Evolutionary conservation across 352 stramenopile genomes (phyloP), one percentile per base, ranked within the genome.

Genomic region (Blastocystis sp.): DNA sequence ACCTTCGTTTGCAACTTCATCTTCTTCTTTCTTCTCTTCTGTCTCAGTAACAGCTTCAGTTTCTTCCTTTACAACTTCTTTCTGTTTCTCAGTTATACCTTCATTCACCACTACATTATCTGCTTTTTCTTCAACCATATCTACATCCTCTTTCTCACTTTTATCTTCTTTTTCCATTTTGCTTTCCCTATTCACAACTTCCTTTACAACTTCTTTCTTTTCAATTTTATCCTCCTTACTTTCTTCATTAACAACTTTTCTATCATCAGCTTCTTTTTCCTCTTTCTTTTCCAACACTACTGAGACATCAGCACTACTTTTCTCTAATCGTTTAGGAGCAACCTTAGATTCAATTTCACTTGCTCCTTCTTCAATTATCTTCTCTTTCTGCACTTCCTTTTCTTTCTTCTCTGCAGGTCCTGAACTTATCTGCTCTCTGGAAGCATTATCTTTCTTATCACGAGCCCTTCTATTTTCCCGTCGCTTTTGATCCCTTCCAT

Each of bases 301-400:
- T 34, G 29, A 34, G 29, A 34, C 29, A 34, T 34, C 29, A 34
- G 29, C 29, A 79, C 5, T 55, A 54, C 13, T 37, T 6, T 56
- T 13, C n/a, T 53, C 34, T 18, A 53, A 26, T 76, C 56, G 13
- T 18, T 61, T n/a, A 56, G 68, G 34, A 9, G 26, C 41, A 18
- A 18, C 39, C 41, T 64, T 53, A 34, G 29, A 1, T 34, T 1
- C 29, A 9, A 64, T 41, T 20, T n/a, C 41, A 64, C 13, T 64
- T 23, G 75, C 39, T 23, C 20, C 53, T 11, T 66, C 47, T 68
- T 63, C 73, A 2, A 47, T 55, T 9, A 20, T 3, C 13, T 23
- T 13, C 26, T 61, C 15, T 47, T 80, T 64, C 76, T 88, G 54
- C 0, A 50, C 76, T 34, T 87, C 77, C 29, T 61, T 15, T 47